These are phyloP conservation scores for Backusella circina DNA, from an alignment of 192 early-diverging fungal species.

Conservation along the genomic window DNA sequence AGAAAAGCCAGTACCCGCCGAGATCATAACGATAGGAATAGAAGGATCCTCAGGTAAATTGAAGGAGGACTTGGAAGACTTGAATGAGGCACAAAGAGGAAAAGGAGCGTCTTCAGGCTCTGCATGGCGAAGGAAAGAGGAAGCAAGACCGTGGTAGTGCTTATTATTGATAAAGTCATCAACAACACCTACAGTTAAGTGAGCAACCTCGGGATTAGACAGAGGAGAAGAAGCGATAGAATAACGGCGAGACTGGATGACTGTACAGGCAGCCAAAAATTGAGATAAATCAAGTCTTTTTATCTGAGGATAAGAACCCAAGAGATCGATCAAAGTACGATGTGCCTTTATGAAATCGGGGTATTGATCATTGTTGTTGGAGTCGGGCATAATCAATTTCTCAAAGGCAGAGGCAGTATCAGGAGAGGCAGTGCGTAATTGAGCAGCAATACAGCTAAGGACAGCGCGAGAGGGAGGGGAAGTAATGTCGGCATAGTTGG, in stretches of 20 bases:
- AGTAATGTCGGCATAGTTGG: conserved; percentile 45
- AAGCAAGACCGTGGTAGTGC: conserved; percentile 28
- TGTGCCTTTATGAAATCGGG: conserved; percentile 21
- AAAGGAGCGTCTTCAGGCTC: conserved; percentile 16
- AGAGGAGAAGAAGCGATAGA: conserved; percentile 75
- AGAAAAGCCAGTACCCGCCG: conserved; percentile 89
- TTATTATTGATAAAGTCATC: conserved; percentile 21
- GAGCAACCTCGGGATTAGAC: conserved; percentile 26
- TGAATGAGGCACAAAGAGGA: conserved; percentile 26
- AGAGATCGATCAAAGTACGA: conserved; percentile 27
- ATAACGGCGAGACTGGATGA: conserved; percentile 80
- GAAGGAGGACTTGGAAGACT: conserved; percentile 46
- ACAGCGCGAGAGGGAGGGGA: conserved; percentile 35
- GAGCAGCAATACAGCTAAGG: conserved; percentile 34
- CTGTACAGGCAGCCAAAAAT: conserved; percentile 35
- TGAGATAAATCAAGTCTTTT: conserved; percentile 32
- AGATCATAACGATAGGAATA: conserved; percentile 81
- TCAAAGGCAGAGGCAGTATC: conserved; percentile 33
- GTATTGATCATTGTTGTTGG: conserved; percentile 26
- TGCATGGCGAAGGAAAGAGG: conserved; percentile 15
- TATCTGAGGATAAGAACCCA: conserved; percentile 23
- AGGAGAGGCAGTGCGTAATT: conserved; percentile 22
- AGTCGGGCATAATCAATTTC: conserved; percentile 26
- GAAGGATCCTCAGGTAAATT: conserved; percentile 51
- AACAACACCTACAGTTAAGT: conserved; percentile 32